Percentiles rank a stretch among this genome's conserved stretches.
Evolutionary conservation across 371 early-diverging fungal genomes (phyloP).

Genomic region (Syncephalastrum monosporum): DNA sequence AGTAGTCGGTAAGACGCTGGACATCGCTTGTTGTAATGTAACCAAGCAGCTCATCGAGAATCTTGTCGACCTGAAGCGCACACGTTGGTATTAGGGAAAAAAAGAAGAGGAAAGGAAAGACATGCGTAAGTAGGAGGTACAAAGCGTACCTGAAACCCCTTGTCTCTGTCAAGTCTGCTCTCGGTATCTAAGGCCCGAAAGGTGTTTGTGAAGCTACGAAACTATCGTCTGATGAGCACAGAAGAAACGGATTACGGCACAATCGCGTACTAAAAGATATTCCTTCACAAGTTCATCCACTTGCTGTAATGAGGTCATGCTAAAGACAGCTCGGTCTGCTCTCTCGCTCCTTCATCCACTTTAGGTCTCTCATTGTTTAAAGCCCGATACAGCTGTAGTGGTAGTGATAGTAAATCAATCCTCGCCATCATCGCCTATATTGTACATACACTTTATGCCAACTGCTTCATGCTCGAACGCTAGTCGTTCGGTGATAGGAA

Average conservation of each 20-base stretch:
- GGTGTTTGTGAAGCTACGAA: slow-evolving; percentile 64
- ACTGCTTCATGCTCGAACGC: too few relatives aligned
- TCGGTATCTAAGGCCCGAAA: slow-evolving; percentile 66
- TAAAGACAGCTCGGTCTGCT: background rate
- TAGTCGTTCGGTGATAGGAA: too few relatives aligned
- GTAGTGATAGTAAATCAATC: too few relatives aligned
- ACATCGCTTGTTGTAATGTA: slow-evolving; percentile 57
- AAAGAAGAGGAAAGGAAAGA: background rate
- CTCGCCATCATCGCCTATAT: too few relatives aligned
- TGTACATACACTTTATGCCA: too few relatives aligned
- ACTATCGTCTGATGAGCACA: slow-evolving; percentile 30
- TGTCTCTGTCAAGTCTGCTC: slow-evolving; percentile 58
- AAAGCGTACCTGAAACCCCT: slow-evolving; percentile 58
- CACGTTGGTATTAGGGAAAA: background rate
- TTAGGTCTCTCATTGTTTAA: too few relatives aligned
- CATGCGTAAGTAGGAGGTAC: background rate
- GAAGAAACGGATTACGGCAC: background rate
- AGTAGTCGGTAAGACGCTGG: slow-evolving; percentile 57
- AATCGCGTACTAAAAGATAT: slow-evolving; percentile 57
- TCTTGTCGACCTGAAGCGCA: slow-evolving; percentile 57
- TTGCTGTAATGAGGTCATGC: slow-evolving; percentile 64
- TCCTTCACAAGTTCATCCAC: slow-evolving; percentile 72
- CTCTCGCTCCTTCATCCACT: too few relatives aligned
- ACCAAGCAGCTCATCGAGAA: slow-evolving; percentile 59
- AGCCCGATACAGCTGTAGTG: too few relatives aligned